These are phyloP conservation scores for Venustampulla echinocandica DNA, from an alignment of 495 filamentous ascomycete species.

Conservation along the genomic window DNA sequence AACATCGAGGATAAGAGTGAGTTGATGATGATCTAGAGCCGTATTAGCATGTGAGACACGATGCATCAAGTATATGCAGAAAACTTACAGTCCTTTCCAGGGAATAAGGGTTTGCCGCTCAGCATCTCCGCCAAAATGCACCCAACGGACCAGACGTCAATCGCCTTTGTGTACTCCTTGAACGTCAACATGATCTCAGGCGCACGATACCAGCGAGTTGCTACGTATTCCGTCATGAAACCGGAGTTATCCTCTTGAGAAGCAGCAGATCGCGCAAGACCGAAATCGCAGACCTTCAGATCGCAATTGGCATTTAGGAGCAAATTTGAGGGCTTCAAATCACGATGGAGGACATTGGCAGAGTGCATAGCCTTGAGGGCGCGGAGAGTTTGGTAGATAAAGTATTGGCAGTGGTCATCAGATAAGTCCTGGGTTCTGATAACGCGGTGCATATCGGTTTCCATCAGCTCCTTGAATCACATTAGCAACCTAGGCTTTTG, in stretches of 20 bases:
- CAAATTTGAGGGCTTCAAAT: constrained; percentile 94
- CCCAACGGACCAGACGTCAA: constrained; percentile 98
- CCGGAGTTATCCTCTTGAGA: constrained; percentile 97
- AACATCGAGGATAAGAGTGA: constrained; percentile 95
- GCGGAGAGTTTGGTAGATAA: constrained; percentile 98
- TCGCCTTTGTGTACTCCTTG: constrained; percentile 99
- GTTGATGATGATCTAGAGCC: constrained; percentile 82
- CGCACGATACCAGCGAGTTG: constrained; percentile 97
- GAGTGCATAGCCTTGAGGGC: constrained; percentile 99
- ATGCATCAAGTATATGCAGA: background rate
- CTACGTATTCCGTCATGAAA: constrained; percentile 99
- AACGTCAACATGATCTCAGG: constrained; percentile 99
- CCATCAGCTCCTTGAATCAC: constrained; percentile 79
- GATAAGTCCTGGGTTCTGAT: constrained; percentile 98
- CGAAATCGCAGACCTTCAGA: constrained; percentile 98
- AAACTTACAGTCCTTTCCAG: constrained; percentile 92
- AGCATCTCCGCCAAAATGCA: constrained; percentile 99
- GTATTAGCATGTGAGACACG: constrained; percentile 21
- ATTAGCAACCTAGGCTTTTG: constrained; percentile 11
- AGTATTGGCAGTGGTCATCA: constrained; percentile 99
- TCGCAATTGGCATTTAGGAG: constrained; percentile 98
- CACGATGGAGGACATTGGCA: constrained; percentile 94
- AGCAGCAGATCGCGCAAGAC: constrained; percentile 83
- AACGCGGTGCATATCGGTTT: constrained; percentile 99
- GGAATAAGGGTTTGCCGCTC: constrained; percentile 96